phyloP scores from a whole-genome alignment of 2,329 filamentous ascomycete genomes.

The Apiospora hydei region DNA sequence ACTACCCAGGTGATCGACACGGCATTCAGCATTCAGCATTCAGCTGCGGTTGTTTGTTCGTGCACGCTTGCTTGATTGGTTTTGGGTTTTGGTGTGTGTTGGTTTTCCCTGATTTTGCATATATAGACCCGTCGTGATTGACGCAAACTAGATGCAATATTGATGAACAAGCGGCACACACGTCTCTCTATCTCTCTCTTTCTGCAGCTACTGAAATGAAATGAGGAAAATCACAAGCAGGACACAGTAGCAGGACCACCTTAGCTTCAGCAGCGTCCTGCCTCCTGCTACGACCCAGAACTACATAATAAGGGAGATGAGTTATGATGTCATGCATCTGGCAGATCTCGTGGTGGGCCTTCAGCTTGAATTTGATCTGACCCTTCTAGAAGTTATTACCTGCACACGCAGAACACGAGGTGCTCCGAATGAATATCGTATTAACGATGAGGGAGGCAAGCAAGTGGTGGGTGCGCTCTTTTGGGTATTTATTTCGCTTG shows the following conservation, averaged over 20 bases:
- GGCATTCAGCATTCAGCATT: constrained; percentile 16
- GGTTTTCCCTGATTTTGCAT: neutral
- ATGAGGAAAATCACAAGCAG: neutral
- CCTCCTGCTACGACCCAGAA: neutral
- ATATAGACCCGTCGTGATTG: neutral
- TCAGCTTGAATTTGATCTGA: constrained; percentile 18
- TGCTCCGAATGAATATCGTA: neutral
- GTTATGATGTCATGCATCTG: constrained; percentile 19
- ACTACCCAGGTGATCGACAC: constrained; percentile 17
- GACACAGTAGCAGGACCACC: neutral
- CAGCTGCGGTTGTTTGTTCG: neutral
- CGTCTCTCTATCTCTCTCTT: neutral
- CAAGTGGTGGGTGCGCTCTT: no score
- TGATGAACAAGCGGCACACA: neutral
- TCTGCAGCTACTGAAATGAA: neutral
- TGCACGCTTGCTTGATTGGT: neutral
- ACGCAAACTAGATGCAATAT: constrained; percentile 12
- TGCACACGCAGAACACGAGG: neutral
- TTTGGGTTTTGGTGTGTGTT: neutral
- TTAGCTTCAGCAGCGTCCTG: neutral
- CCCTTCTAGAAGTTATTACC: neutral
- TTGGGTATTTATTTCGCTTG: constrained; percentile 2
- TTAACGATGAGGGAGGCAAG: neutral
- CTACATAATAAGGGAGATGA: neutral
- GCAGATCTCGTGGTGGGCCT: constrained; percentile 10